Base-by-base conservation (phyloP, 495 filamentous ascomycete genomes). In the Aspergillus nanangensis region DNA sequence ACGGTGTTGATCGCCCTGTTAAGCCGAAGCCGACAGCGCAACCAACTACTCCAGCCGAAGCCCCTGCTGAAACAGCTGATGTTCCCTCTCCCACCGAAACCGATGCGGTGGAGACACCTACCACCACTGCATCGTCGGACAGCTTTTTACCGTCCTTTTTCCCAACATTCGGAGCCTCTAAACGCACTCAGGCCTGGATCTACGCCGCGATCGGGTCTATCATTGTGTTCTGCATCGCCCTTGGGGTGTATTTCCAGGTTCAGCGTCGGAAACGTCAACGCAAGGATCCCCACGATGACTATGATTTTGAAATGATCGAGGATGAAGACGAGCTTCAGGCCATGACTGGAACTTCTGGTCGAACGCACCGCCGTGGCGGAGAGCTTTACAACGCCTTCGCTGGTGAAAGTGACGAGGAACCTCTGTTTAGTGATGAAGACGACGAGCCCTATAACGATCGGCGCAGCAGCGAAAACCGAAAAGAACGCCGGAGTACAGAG, bases 371-470 rank as follows among this genome's bases (percentile, higher is more conserved):
- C 42, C 77, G 86, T 42, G 88, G 84, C 17, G 87, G 87, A 20
- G 85, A 94, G 66, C 66, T 98, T 29, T 98, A 98, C 66, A 88
- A 96, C 75, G 88, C 93, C 25, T 96, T 96, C 78, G 87, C 90
- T 7, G 76, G 82, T 10, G 82, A 87, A 53, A 83, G 79, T 47
- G 91, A 93, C 40, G 88, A 89, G 46, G 79, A 82, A 37, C 55
- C 55, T 15, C 60, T 78, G 27, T 77, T 78, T 47, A 80, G 78
- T 45, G 78, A 80, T 32, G 80, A 78, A 19, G 76, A 80, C 5
- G 71, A 72, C 22, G 72, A 71, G 22, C 60, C 64, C 3, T 75
- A 74, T 36, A 57, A 53, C 22, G 70, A 75, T 53, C 60, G 59
- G 21, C 35, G 34, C 15, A 17, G 25, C 46, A 48, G 58, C 43